Base-by-base conservation (phyloP, 2,329 filamentous ascomycete genomes). In the Ceratocystis cacaofunesta region DNA sequence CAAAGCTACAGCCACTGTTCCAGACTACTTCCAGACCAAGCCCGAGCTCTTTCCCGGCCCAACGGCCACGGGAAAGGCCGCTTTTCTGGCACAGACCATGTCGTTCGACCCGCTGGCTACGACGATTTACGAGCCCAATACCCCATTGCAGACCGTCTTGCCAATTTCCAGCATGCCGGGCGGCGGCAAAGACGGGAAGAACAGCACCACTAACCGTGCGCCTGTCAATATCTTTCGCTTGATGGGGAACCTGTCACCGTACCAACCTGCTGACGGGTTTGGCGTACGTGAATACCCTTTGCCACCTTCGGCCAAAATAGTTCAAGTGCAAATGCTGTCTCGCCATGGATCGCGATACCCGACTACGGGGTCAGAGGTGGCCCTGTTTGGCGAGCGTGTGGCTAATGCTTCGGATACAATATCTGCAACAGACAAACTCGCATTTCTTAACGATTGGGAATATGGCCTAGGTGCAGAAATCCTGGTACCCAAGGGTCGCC, bases 341-440 rank as follows among this genome's bases (percentile, higher is more conserved):
- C 82, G 88, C 1, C 88, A 91, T 71, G 88, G 88, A 7, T 80
- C 86, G 48, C 80, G 88, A 15, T 92, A 91, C 73, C 88, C 88
- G 0, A 88, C 87, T 2, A 76, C 77, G 2, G 80, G 79, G 0
- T 78, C 82, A 43, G 80, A 81, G 36, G 81, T 87, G 8, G 74
- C 77, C 19, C 71, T 72, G 0, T 80, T 87, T 50, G 85, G 83
- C 0, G 72, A 79, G 55, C 84, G 82, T 69, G 76, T 91, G 57
- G 76, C 76, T 25, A 81, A 83, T 68, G 77, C 80, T 22, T 75
- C 75, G 8, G 79, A 77, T 1, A 79, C 77, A 22, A 80, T 84
- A 69, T 78, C 78, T 57, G 84, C 84, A 30, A 80, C 78, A 2
- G 86, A 82, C 0, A 72, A 77, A 0, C 75, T 91, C n/a, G 74